These are phyloP conservation scores for Claviceps digitariae DNA, from an alignment of 2,329 filamentous ascomycete genomes.

Conservation along the genomic window DNA sequence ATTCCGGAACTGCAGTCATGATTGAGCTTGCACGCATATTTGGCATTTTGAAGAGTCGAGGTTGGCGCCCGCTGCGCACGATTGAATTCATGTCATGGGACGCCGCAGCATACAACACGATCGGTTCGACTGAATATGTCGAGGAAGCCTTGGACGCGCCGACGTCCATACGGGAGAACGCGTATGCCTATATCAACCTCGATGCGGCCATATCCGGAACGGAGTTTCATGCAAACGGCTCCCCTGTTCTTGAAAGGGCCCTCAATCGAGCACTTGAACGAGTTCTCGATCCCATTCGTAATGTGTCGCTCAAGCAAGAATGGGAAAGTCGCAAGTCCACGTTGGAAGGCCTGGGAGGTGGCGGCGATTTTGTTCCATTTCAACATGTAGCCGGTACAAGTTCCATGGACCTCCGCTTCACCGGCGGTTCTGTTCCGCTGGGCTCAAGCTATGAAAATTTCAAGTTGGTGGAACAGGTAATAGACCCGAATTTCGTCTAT, in stretches of 20 bases:
- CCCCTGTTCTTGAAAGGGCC: slow-evolving; percentile 62
- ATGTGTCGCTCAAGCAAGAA: slow-evolving; percentile 57
- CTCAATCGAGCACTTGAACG: slow-evolving; percentile 62
- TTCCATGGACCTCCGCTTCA: slow-evolving; percentile 73
- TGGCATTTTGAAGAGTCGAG: slow-evolving; percentile 58
- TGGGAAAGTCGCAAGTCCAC: slow-evolving; percentile 55
- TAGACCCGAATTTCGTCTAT: slow-evolving; percentile 72
- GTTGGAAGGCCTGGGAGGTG: slow-evolving; percentile 57
- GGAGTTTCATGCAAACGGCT: slow-evolving; percentile 65
- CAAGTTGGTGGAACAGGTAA: slow-evolving; percentile 67
- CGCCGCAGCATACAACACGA: slow-evolving; percentile 79
- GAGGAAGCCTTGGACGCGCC: slow-evolving; percentile 58
- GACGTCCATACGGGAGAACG: slow-evolving; percentile 51
- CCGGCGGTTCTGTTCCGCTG: slow-evolving; percentile 52
- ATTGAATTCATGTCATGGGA: slow-evolving; percentile 98
- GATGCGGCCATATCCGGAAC: slow-evolving; percentile 67
- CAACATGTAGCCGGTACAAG: slow-evolving; percentile 83
- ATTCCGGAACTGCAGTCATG: slow-evolving; percentile 81
- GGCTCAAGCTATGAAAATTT: slow-evolving; percentile 85
- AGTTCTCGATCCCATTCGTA: slow-evolving; percentile 56
- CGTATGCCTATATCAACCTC: slow-evolving; percentile 81
- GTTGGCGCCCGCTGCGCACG: slow-evolving; percentile 85
- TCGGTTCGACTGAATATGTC: slow-evolving; percentile 90
- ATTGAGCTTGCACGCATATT: slow-evolving; percentile 80
- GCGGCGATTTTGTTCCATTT: slow-evolving; percentile 79